Evolutionary conservation across 2,329 filamentous ascomycete genomes (phyloP), one percentile per base, ranked within the genome.

Genomic region (Monascus ruber): DNA sequence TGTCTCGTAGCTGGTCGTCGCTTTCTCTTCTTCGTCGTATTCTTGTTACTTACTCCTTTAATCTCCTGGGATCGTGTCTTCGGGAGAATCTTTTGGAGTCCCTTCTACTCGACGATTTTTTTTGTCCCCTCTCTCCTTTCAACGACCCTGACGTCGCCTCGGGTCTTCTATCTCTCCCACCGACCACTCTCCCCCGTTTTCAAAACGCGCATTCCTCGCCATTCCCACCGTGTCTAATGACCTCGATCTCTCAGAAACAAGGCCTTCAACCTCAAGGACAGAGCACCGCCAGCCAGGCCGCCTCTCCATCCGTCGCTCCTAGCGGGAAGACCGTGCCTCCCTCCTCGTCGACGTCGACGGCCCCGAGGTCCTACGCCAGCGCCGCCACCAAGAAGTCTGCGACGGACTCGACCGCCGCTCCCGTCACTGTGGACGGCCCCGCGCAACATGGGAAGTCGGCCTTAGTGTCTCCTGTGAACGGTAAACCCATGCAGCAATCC

Each of bases 401-500:
- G 62, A 67, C 69, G 59, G 69, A 69, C 61, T 66, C 62, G 50
- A 57, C 62, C 55, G 64, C 66, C 59, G 64, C 69, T 56, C 64
- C 71, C 55, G 65, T 68, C 62, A 66, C 68, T 64, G 68, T 71
- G 65, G 69, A 71, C 62, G 69, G 66, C 55, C 63, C 69, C 55
- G 55, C 55, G 51, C 55, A 62, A 59, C 65, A 74, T 73, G 72
- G 71, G 65, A 74, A 77, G 56, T 64, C 76, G 62, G 72, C 76
- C 59, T 77, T 81, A 55, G 75, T 77, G 55, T 80, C 85, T 71
- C 77, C 83, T 63, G 77, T 93, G 75, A 94, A 94, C 75, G 85
- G 85, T 74, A 83, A 83, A 68, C 71, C 73, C 50, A 71, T 79
- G 64, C 81, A 51, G 47, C 51, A 60, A 47, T 48, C 31, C 40